Evolutionary conservation across 106 monocot genomes (phyloP).

Genomic region (Gastrodia elata): DNA sequence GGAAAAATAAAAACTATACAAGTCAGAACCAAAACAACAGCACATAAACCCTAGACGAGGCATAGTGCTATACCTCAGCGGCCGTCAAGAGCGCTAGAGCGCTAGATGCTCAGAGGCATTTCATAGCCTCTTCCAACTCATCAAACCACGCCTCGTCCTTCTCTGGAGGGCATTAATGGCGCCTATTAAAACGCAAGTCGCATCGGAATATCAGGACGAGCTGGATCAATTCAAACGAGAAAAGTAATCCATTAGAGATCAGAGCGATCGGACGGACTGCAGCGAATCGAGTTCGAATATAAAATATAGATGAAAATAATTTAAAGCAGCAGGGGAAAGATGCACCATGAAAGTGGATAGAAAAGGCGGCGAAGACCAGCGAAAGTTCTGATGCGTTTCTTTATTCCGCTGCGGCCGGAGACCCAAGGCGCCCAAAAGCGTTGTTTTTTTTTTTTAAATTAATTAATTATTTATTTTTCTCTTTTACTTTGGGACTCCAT

Average conservation of each 20-base stretch:
- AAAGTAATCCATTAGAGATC: not conserved
- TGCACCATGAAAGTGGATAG: not conserved
- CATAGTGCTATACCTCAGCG: not conserved
- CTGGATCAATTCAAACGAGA: not conserved
- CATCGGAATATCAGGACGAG: not conserved
- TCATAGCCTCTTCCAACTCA: not conserved
- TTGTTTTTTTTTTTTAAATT: not conserved
- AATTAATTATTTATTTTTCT: too few species aligned
- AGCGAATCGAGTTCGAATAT: not conserved
- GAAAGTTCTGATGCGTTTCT: conserved; percentile 4
- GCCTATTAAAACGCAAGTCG: conserved; percentile 1
- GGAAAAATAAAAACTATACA: not conserved
- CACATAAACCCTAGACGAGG: not conserved
- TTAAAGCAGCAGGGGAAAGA: not conserved
- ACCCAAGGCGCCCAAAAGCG: not conserved
- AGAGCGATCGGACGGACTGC: conserved; percentile 1
- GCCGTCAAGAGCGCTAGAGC: not conserved
- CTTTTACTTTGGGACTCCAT: not conserved
- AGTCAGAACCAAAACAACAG: not conserved
- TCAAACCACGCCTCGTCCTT: not conserved
- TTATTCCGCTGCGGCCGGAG: conserved; percentile 1
- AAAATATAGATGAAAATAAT: not conserved
- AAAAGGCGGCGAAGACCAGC: not conserved
- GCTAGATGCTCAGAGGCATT: not conserved
- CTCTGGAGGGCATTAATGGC: not conserved